Evolutionary conservation across 768 basidiomycete genomes (phyloP).

Genomic region (Multifurca ochricompacta): DNA sequence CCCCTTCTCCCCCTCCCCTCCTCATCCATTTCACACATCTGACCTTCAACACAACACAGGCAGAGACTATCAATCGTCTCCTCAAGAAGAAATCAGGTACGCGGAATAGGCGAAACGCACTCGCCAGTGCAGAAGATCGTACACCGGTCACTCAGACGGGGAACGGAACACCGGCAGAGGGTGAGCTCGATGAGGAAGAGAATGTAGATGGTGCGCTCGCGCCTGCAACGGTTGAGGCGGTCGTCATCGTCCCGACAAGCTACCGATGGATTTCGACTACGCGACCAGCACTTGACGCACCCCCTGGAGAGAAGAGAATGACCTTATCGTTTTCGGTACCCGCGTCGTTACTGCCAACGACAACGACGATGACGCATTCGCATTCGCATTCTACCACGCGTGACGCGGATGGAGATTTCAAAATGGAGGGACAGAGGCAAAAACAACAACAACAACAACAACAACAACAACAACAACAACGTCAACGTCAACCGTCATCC

Average conservation of each 20-base stretch:
- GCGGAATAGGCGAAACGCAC: slow-evolving; percentile 47
- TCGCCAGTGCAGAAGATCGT: slow-evolving; percentile 41
- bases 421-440: slow-evolving; percentile 19
- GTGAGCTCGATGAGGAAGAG: slow-evolving; percentile 37
- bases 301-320: slow-evolving; percentile 27
- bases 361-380: no score
- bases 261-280: slow-evolving; percentile 68
- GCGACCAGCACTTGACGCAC: slow-evolving; percentile 22
- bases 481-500: background rate
- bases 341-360: slow-evolving; percentile 24
- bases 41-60: slow-evolving; percentile 39
- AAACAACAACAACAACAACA: no score
- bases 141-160: slow-evolving; percentile 31
- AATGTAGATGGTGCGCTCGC: slow-evolving; percentile 33
- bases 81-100: slow-evolving; percentile 78
- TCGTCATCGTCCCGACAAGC: slow-evolving; percentile 41
- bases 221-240: slow-evolving; percentile 18
- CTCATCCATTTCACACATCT: background rate
- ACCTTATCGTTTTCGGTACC: slow-evolving; percentile 51
- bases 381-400: slow-evolving; percentile 6
- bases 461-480: no score
- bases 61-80: slow-evolving; percentile 83
- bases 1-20: background rate
- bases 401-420: background rate
- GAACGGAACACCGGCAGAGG: slow-evolving; percentile 22